Conservation (phyloP, 2,329 filamentous ascomycete genomes). For the Curvularia spicifera region DNA sequence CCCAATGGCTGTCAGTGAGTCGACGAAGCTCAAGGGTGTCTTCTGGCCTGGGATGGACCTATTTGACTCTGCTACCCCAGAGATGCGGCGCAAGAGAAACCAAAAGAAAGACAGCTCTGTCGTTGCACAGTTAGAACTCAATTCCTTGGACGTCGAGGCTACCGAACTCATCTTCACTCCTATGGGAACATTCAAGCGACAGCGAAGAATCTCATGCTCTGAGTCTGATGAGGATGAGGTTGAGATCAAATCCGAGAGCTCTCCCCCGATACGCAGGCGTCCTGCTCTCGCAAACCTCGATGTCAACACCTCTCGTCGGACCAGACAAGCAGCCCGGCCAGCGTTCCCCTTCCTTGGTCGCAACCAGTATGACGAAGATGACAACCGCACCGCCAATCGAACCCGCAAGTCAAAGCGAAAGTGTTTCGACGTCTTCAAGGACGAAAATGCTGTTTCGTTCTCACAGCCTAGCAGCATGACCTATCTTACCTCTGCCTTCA, state of each 20-base stretch:
- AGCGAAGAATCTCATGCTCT: slow-evolving; percentile 55
- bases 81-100: slow-evolving; percentile 76
- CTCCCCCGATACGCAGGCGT: slow-evolving; percentile 33
- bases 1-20: slow-evolving; percentile 45
- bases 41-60: slow-evolving; percentile 78
- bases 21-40: slow-evolving; percentile 70
- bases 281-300: slow-evolving; percentile 43
- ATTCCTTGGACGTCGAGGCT: slow-evolving; percentile 68
- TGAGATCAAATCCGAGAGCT: slow-evolving; percentile 46
- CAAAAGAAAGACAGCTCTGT: slow-evolving; percentile 78
- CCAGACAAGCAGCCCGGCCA: slow-evolving; percentile 37
- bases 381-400: slow-evolving; percentile 34
- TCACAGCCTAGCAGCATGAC: slow-evolving; percentile 42
- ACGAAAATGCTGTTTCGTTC: slow-evolving; percentile 41
- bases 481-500: slow-evolving; percentile 45
- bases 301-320: slow-evolving; percentile 40
- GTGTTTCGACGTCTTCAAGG: slow-evolving; percentile 52
- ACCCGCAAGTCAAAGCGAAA: slow-evolving; percentile 44
- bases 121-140: slow-evolving; percentile 68
- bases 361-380: slow-evolving; percentile 42
- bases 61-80: slow-evolving; percentile 78
- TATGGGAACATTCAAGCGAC: slow-evolving; percentile 50
- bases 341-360: slow-evolving; percentile 27
- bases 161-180: slow-evolving; percentile 68
- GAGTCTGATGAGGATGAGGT: slow-evolving; percentile 51